Evolutionary conservation across 2,329 filamentous ascomycete species (phyloP).

Genomic region (Colletotrichum aenigma): DNA sequence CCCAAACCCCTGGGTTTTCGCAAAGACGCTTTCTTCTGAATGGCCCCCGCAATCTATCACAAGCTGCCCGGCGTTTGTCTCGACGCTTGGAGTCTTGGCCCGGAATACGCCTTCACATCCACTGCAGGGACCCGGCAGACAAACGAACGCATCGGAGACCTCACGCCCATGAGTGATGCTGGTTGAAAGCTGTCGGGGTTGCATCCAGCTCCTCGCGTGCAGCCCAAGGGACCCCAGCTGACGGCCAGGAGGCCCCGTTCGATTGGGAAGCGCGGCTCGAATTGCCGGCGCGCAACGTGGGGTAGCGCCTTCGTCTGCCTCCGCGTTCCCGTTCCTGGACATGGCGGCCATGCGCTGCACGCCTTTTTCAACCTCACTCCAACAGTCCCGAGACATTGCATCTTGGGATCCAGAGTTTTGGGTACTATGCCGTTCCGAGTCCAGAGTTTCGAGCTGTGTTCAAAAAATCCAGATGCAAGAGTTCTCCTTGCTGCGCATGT

Average conservation of each 20-base stretch:
- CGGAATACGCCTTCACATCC: background rate
- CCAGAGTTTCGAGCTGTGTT: background rate
- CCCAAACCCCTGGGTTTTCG: background rate
- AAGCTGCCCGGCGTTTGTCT: background rate
- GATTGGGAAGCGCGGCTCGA: constrained; percentile 14
- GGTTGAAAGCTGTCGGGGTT: background rate
- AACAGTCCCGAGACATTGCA: background rate
- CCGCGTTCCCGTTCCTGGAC: constrained; percentile 19
- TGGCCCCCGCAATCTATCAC: background rate
- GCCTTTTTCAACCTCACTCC: constrained; percentile 18
- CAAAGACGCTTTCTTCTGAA: background rate
- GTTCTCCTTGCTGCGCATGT: background rate
- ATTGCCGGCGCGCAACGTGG: constrained; percentile 13
- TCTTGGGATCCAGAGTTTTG: background rate
- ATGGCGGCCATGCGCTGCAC: constrained; percentile 3
- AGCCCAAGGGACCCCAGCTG: background rate
- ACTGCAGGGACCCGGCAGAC: background rate
- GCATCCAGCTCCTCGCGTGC: constrained; percentile 3
- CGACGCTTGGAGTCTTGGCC: background rate
- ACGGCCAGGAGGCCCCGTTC: background rate
- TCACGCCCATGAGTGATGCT: background rate
- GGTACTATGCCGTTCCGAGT: background rate
- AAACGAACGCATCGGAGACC: background rate
- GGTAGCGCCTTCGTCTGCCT: constrained; percentile 4
- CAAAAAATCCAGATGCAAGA: background rate